Conservation (phyloP, 495 filamentous ascomycete genomes). For the Daldinia caldariorum region DNA sequence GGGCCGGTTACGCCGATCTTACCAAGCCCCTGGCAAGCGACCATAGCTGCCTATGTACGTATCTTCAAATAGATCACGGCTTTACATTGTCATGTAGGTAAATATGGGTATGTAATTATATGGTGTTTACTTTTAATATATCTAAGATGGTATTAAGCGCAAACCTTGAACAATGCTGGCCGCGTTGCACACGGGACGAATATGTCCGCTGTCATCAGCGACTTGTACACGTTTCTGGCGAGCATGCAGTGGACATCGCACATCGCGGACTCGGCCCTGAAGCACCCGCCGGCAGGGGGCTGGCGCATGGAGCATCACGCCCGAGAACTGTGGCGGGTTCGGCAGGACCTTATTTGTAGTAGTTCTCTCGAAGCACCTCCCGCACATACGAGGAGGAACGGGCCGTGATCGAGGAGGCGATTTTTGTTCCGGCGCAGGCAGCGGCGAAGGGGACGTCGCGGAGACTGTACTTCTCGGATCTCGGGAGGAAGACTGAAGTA, state of each 20-base stretch:
- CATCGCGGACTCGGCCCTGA: background rate
- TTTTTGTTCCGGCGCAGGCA: background rate
- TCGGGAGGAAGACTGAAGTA: background rate
- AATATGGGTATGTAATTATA: background rate
- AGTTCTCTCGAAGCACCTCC: background rate
- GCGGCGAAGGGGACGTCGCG: background rate
- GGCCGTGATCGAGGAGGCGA: background rate
- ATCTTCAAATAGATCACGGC: background rate
- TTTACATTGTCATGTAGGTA: background rate
- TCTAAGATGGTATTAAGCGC: background rate
- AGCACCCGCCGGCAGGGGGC: background rate
- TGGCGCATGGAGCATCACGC: background rate
- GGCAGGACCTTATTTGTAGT: background rate
- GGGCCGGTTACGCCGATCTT: background rate
- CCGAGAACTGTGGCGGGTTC: background rate
- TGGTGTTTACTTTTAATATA: background rate
- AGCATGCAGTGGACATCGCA: too few species aligned
- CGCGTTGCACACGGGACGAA: background rate
- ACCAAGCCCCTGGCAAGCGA: background rate
- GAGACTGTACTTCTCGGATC: background rate
- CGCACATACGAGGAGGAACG: background rate
- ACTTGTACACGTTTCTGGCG: background rate
- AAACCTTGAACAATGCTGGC: background rate
- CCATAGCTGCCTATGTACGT: background rate
- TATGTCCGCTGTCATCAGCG: background rate